Conservation (phyloP, 1,139 yeast genomes). For the Arxiozyma heterogenica region DNA sequence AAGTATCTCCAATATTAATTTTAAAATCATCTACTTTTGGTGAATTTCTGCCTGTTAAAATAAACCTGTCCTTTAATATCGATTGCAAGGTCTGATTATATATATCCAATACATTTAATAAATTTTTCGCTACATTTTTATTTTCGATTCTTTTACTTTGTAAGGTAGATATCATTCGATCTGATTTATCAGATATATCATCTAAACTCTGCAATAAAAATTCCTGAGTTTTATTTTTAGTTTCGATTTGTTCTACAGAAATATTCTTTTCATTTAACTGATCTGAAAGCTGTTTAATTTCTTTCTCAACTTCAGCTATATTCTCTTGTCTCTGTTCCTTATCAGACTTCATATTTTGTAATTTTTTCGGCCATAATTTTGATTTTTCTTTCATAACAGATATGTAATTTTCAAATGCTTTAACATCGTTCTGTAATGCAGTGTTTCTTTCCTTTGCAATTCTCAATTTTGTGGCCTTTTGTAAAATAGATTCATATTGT, state of each 20-base stretch:
- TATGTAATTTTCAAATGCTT: slow-evolving; percentile 62
- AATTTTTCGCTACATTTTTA: slow-evolving; percentile 39
- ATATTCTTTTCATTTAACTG: slow-evolving; percentile 47
- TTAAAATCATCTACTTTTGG: slow-evolving; percentile 25
- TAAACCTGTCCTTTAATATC: slow-evolving; percentile 11
- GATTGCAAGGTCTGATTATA: slow-evolving; percentile 41
- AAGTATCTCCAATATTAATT: slow-evolving; percentile 26
- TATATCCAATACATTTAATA: slow-evolving; percentile 35
- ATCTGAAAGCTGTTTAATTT: slow-evolving; percentile 39
- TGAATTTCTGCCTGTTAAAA: slow-evolving; percentile 29
- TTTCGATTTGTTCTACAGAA: slow-evolving; percentile 52
- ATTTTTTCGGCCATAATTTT: slow-evolving; percentile 51
- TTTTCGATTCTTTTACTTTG: slow-evolving; percentile 41
- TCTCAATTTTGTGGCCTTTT: slow-evolving; percentile 36
- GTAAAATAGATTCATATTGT: slow-evolving; percentile 27
- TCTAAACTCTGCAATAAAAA: slow-evolving; percentile 47
- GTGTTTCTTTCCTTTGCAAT: slow-evolving; percentile 46
- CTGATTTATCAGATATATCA: slow-evolving; percentile 36
- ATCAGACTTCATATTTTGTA: slow-evolving; percentile 49
- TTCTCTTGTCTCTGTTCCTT: slow-evolving; percentile 43
- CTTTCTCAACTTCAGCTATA: slow-evolving; percentile 36
- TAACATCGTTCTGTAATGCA: slow-evolving; percentile 64
- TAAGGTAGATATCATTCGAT: slow-evolving; percentile 32
- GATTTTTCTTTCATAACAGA: slow-evolving; percentile 58
- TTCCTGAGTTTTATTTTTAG: slow-evolving; percentile 44